Evolutionary conservation across 176 grass and related monocot species (phyloP).

Genomic region (Stipa capillata): DNA sequence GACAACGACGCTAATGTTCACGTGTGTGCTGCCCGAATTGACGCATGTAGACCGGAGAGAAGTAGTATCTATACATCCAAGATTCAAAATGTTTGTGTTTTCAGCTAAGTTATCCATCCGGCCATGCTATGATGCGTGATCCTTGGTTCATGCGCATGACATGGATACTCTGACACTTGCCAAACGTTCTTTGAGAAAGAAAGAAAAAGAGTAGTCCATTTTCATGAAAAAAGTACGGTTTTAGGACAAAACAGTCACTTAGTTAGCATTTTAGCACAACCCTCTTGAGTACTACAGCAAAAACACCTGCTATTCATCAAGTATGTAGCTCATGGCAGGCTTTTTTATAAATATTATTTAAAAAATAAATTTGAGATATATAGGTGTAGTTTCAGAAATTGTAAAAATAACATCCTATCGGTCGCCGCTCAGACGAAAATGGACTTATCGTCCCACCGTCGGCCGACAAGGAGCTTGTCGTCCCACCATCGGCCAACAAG

Average conservation of each 20-base stretch:
- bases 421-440: too few relatives aligned
- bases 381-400: too few relatives aligned
- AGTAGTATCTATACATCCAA: background rate
- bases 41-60: background rate
- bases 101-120: background rate
- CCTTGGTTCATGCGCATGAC: background rate
- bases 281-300: background rate
- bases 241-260: background rate
- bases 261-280: background rate
- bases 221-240: background rate
- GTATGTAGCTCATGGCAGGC: background rate
- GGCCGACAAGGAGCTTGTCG: too few relatives aligned
- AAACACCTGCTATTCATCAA: background rate
- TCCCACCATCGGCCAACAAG: too few relatives aligned
- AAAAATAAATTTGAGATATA: too few relatives aligned
- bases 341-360: too few relatives aligned
- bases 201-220: background rate
- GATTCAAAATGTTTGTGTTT: background rate
- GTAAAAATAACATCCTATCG: too few relatives aligned
- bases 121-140: background rate
- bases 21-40: too few relatives aligned
- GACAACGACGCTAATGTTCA: too few relatives aligned
- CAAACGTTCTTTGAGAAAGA: background rate
- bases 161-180: background rate
- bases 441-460: too few relatives aligned